Conservation (phyloP, 2,329 filamentous ascomycete species). For the Paecilomyces fulvus region DNA sequence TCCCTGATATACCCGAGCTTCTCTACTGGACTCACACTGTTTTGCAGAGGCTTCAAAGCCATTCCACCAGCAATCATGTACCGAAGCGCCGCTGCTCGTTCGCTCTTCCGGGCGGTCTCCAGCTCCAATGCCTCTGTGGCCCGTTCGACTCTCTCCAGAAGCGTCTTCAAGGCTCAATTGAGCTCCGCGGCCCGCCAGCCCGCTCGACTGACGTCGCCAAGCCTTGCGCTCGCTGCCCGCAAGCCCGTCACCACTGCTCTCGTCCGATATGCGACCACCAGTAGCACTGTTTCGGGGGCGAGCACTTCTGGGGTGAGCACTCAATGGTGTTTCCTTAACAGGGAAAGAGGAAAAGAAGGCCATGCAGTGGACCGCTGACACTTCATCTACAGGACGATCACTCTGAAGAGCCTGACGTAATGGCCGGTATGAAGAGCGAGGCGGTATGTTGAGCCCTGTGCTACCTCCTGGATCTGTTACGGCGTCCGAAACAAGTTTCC, state of each 20-base stretch:
- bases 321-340: neutral
- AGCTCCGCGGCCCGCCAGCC: slow-evolving; percentile 33
- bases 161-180: slow-evolving; percentile 37
- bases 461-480: neutral
- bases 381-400: slow-evolving; percentile 34
- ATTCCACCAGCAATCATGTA: slow-evolving; percentile 35
- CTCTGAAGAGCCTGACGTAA: slow-evolving; percentile 41
- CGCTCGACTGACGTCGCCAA: slow-evolving; percentile 26
- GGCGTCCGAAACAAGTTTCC: neutral
- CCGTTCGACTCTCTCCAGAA: slow-evolving; percentile 32
- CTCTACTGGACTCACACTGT: slow-evolving; percentile 9
- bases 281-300: slow-evolving; percentile 12
- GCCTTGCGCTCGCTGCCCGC: slow-evolving; percentile 35
- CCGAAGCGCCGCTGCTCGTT: slow-evolving; percentile 38
- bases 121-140: slow-evolving; percentile 36
- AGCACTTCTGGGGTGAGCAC: slow-evolving; percentile 38
- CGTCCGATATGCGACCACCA: slow-evolving; percentile 39
- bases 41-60: slow-evolving; percentile 3
- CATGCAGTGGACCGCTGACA: slow-evolving; percentile 29
- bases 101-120: slow-evolving; percentile 35
- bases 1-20: slow-evolving; percentile 22
- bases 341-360: neutral
- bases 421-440: slow-evolving; percentile 45
- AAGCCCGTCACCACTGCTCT: slow-evolving; percentile 41
- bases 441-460: slow-evolving; percentile 43